Percentiles rank a stretch among this genome's conserved stretches.
These are phyloP conservation scores for Isoetes taiwanensis DNA, from an alignment of 75 land plant species.

Conservation along the genomic window DNA sequence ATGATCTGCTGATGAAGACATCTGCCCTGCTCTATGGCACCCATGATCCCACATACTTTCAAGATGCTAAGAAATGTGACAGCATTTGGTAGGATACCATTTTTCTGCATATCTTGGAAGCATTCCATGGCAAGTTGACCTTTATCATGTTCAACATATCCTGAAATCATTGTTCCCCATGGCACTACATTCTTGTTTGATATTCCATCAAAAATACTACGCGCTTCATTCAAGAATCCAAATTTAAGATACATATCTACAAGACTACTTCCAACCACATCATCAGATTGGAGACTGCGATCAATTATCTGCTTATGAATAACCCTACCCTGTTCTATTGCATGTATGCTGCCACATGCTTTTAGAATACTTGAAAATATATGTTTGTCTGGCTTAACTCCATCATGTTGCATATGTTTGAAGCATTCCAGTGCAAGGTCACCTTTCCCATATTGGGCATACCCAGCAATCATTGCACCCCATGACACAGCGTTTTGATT, in stretches of 20 bases:
- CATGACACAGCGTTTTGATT: constrained; percentile 26
- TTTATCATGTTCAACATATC: constrained; percentile 12
- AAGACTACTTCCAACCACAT: constrained; percentile 26
- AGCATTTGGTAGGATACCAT: constrained; percentile 1
- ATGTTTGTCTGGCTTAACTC: no score
- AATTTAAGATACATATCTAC: constrained; percentile 34
- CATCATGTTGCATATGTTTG: no score
- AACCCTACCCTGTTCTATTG: no score
- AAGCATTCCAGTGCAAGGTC: no score
- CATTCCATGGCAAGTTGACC: constrained; percentile 13
- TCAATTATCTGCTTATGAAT: no score
- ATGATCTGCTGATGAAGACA: constrained; percentile 15
- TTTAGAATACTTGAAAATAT: no score
- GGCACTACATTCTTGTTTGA: constrained; percentile 8
- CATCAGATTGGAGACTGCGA: constrained; percentile 12
- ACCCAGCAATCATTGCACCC: constrained; percentile 29
- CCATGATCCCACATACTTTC: neutral
- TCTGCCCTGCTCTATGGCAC: neutral
- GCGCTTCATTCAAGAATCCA: constrained; percentile 11
- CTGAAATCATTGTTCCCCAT: constrained; percentile 24
- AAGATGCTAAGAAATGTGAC: constrained; percentile 12
- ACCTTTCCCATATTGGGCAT: neutral
- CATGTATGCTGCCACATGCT: no score
- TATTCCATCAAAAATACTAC: constrained; percentile 7
- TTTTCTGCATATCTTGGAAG: constrained; percentile 13